Evolutionary conservation across 1,284 basidiomycete species (phyloP).

Genomic region (Ustilago tritici): DNA sequence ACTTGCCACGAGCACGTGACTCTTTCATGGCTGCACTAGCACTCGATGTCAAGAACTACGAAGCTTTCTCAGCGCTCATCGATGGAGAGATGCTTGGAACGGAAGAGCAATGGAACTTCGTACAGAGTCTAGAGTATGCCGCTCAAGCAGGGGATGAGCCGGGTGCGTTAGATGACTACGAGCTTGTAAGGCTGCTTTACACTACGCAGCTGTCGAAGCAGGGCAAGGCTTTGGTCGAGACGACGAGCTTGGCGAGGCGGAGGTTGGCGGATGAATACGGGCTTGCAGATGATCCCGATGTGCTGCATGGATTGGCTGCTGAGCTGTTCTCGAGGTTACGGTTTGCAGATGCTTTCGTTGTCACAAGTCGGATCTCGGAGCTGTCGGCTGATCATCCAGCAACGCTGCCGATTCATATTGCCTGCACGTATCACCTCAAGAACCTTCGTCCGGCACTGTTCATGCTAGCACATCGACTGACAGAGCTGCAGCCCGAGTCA

Average conservation of each 20-base stretch:
- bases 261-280: conserved; percentile 77
- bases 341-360: conserved; percentile 91
- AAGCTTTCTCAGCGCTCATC: conserved; percentile 90
- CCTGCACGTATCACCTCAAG: conserved; percentile 94
- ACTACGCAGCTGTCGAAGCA: conserved; percentile 87
- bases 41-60: conserved; percentile 96
- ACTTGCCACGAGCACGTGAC: conserved; percentile 87
- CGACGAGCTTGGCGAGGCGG: conserved; percentile 60
- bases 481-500: conserved; percentile 87
- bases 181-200: conserved; percentile 91
- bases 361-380: conserved; percentile 74
- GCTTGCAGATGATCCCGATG: conserved; percentile 88
- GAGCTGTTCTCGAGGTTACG: conserved; percentile 87
- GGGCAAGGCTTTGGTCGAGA: conserved; percentile 34
- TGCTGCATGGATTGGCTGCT: conserved; percentile 90
- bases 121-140: conserved; percentile 83
- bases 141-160: conserved; percentile 77
- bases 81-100: conserved; percentile 77
- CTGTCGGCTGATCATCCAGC: conserved; percentile 59
- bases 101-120: conserved; percentile 84
- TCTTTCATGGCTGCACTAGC: conserved; percentile 94
- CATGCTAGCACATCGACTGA: conserved; percentile 93
- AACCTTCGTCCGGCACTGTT: conserved; percentile 92
- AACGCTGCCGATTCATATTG: conserved; percentile 87
- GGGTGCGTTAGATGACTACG: conserved; percentile 77